phyloP scores from a whole-genome alignment of 345 rosid genomes.

The Punica granatum region DNA sequence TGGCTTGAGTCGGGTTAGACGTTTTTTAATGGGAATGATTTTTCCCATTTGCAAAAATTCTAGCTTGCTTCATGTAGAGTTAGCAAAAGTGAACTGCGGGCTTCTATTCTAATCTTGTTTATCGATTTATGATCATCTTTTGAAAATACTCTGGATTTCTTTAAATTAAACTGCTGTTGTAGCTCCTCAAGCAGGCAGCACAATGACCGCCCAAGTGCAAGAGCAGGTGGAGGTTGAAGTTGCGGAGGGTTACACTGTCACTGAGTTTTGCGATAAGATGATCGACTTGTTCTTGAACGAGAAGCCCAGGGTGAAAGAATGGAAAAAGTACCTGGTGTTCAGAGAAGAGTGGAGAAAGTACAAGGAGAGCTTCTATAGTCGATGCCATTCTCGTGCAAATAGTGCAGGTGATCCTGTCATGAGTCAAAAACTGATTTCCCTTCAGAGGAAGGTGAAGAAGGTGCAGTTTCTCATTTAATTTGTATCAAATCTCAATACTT shows the following conservation, averaged over 20 bases:
- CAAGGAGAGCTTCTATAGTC: slow-evolving; percentile 52
- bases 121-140: not conserved
- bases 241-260: slow-evolving; percentile 58
- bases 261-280: slow-evolving; percentile 71
- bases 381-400: slow-evolving; percentile 53
- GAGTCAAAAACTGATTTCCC: slow-evolving; percentile 47
- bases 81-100: not conserved
- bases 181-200: slow-evolving; percentile 41
- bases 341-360: slow-evolving; percentile 88
- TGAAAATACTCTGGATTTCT: not conserved
- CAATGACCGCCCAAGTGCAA: slow-evolving; percentile 28
- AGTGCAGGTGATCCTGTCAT: slow-evolving; percentile 41
- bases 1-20: too few species aligned
- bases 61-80: not conserved
- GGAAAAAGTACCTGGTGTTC: slow-evolving; percentile 71
- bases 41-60: not conserved
- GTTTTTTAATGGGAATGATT: too few species aligned
- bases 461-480: slow-evolving; percentile 21
- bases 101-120: not conserved
- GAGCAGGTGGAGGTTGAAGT: slow-evolving; percentile 51
- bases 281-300: slow-evolving; percentile 70
- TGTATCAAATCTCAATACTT: not conserved
- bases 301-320: slow-evolving; percentile 68
- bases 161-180: not conserved
- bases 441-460: slow-evolving; percentile 72